A percentile compares a stretch with the other conserved stretches of the same genome.
Conservation (phyloP, 2,329 filamentous ascomycete genomes). For the Biscogniauxia sp. region DNA sequence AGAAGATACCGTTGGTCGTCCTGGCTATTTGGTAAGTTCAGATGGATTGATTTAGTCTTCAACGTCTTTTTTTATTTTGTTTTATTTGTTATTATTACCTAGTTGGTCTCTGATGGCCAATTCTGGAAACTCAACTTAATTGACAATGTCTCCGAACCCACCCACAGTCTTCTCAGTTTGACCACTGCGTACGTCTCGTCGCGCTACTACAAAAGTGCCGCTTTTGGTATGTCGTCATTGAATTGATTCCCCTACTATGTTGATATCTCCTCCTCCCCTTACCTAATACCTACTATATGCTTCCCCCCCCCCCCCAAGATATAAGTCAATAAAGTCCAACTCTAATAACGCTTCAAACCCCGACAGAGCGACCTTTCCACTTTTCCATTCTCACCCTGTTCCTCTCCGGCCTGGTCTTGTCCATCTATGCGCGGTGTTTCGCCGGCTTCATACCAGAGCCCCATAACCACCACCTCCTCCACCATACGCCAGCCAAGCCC, state of each 20-base stretch:
- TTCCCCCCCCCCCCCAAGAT: not conserved
- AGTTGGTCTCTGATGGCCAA: no score
- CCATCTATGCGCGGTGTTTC: conserved; percentile 16
- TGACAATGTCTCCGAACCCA: not conserved
- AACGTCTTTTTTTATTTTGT: not conserved
- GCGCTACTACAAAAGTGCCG: conserved; percentile 35
- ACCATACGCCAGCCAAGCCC: conserved; percentile 6
- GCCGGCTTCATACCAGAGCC: conserved; percentile 12
- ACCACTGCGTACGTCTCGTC: conserved; percentile 29
- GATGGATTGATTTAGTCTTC: no score
- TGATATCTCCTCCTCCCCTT: not conserved
- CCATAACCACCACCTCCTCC: not conserved
- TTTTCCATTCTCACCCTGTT: conserved; percentile 33
- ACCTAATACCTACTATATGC: not conserved
- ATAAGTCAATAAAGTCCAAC: not conserved
- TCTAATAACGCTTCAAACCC: not conserved
- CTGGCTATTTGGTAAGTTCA: not conserved
- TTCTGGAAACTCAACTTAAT: not conserved
- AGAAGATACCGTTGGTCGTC: not conserved
- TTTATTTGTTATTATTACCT: no score
- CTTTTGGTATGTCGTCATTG: conserved; percentile 32
- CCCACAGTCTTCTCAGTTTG: conserved; percentile 19
- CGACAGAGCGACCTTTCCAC: conserved; percentile 34
- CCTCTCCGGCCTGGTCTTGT: conserved; percentile 22
- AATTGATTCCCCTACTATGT: no score